phyloP scores from a whole-genome alignment of 2,329 filamentous ascomycete species.

The Neonectria faginata region DNA sequence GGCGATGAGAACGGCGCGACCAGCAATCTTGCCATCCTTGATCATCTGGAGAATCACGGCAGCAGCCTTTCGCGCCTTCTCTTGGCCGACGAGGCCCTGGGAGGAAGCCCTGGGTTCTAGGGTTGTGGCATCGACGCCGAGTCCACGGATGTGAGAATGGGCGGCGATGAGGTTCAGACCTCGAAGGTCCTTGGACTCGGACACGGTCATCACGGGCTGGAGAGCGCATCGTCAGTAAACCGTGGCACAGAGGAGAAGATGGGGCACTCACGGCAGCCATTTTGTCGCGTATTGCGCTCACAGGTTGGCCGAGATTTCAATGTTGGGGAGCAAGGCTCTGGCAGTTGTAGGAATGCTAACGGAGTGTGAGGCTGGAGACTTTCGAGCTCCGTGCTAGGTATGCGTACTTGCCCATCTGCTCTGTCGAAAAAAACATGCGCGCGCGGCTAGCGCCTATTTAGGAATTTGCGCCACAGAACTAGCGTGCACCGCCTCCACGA shows the following conservation, averaged over 20 bases:
- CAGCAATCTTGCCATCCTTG: constrained; percentile 98
- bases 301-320: constrained; percentile 21
- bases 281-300: constrained; percentile 48
- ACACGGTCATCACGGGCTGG: constrained; percentile 79
- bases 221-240: constrained; percentile 39
- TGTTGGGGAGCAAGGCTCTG: constrained; percentile 32
- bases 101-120: constrained; percentile 87
- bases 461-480: constrained; percentile 26
- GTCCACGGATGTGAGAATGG: constrained; percentile 96
- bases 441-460: constrained; percentile 37
- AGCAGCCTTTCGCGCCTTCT: constrained; percentile 95
- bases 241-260: constrained; percentile 19
- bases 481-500: constrained; percentile 29
- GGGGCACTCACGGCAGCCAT: constrained; percentile 65
- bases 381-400: constrained; percentile 30
- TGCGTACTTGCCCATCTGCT: constrained; percentile 28
- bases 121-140: constrained; percentile 92
- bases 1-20: constrained; percentile 92
- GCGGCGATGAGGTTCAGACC: constrained; percentile 97
- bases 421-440: constrained; percentile 26
- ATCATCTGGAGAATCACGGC: constrained; percentile 99
- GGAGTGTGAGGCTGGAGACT: constrained; percentile 35
- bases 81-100: constrained; percentile 94
- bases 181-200: constrained; percentile 94
- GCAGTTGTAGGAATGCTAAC: constrained; percentile 16